Evolutionary conservation across 139 green algal species (phyloP), one percentile per base, ranked within the genome.

Genomic region (Nannochloris sp.): DNA sequence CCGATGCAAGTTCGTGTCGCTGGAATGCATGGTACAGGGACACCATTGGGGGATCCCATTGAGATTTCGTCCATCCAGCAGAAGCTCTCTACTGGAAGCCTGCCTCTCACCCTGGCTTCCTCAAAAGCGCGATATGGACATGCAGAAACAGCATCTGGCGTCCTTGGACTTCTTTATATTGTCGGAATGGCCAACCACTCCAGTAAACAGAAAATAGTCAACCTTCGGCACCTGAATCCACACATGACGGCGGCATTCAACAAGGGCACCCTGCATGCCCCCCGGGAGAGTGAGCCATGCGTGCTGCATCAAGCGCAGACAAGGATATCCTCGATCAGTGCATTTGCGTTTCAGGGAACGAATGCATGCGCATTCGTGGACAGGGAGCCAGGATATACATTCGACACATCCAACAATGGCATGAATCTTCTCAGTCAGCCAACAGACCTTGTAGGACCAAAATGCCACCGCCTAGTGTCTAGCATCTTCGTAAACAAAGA

Each of bases 31-130:
- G 50, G 50, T 61, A 84, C 81, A 44, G 82, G 84, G 51, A 93
- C 86, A 0, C 85, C 85, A 0, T 65, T 93, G 63, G 86, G 86
- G 2, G 86, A 93, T 60, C 86, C 86, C 17, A 92, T 93, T 44
- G 86, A 93, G 74, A 72, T 63, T n/a, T 69, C 68, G 4, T 86
- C 86, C 0, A 71, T 93, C 5, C 17, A 14, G 25, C 11, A 14
- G 13, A 33, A 30, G 17, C 16, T 33, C 23, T 14, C 50, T 6
- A 31, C 20, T 6, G 6, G 20, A 29, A 30, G 46, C 16, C 8
- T 26, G 10, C 16, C n/a, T 53, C 46, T 20, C 16, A 20, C 89
- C 16, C 61, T 40, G 4, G n/a, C 79, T 16, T 79, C 85, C 13
- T 70, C 57, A 59, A 95, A 95, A 71, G 68, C 76, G 2, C 50